These are phyloP conservation scores for Piper betle DNA, from an alignment of 164 flowering plant species.

Conservation along the genomic window DNA sequence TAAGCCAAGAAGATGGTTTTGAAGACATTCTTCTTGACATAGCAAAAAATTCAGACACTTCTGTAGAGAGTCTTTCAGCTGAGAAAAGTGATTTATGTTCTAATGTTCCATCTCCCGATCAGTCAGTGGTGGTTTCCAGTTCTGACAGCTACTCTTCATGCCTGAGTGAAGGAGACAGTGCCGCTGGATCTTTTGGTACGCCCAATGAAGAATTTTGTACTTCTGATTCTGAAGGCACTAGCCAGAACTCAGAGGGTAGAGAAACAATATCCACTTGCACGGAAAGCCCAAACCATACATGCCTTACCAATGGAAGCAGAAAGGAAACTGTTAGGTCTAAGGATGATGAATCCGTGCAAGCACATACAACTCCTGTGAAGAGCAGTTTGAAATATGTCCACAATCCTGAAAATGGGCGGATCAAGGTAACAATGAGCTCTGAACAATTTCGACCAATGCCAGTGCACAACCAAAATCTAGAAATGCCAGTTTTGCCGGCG, in stretches of 20 bases:
- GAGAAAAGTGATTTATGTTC: conserved; percentile 20
- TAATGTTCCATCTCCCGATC: conserved; percentile 15
- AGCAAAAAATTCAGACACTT: conserved; percentile 10
- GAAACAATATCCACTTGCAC: conserved; percentile 18
- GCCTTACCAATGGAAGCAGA: conserved; percentile 12
- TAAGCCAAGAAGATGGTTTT: conserved; percentile 7
- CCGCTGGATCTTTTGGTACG: conserved; percentile 36
- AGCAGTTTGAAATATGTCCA: conserved; percentile 12
- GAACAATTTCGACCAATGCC: conserved; percentile 22
- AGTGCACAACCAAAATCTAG: conserved; percentile 35
- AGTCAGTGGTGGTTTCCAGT: conserved; percentile 31
- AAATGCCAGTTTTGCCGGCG: conserved; percentile 50
- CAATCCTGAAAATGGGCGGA: conserved; percentile 20
- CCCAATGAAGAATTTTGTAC: conserved; percentile 52
- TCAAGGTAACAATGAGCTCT: conserved; percentile 19
- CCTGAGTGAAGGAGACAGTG: conserved; percentile 78
- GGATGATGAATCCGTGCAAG: conserved; percentile 15
- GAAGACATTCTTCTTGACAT: conserved; percentile 13
- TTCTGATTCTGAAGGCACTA: conserved; percentile 75
- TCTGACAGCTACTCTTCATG: conserved; percentile 79
- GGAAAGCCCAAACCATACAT: conserved; percentile 20
- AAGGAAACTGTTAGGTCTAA: conserved; percentile 18
- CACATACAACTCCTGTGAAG: conserved; percentile 4
- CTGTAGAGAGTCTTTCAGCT: conserved; percentile 15
- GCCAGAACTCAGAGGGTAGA: conserved; percentile 53